phyloP scores from a whole-genome alignment of 331 rosid genomes.

The Malus hybrid region DNA sequence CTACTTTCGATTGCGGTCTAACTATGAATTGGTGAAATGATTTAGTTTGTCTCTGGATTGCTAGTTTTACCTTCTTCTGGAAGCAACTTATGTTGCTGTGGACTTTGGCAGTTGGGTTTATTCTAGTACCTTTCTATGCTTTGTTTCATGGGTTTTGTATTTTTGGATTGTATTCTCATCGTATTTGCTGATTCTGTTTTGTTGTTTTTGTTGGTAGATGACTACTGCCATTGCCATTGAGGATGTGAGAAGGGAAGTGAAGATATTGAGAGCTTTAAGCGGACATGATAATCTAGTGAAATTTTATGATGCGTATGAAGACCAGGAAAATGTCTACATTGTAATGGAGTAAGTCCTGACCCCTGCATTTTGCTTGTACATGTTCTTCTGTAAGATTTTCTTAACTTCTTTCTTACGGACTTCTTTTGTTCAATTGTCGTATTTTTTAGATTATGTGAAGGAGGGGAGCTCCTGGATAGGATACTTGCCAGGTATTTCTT shows the following conservation, averaged over 20 bases:
- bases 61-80: neutral
- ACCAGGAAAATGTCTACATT: constrained; percentile 76
- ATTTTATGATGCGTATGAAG: constrained; percentile 83
- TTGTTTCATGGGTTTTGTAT: neutral
- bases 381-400: neutral
- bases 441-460: constrained; percentile 71
- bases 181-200: constrained; percentile 11
- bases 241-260: constrained; percentile 97
- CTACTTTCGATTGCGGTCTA: neutral
- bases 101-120: neutral
- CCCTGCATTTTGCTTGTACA: constrained; percentile 1
- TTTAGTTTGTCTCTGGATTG: neutral
- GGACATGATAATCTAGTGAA: constrained; percentile 70
- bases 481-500: constrained; percentile 70
- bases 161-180: neutral
- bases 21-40: neutral
- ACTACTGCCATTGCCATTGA: constrained; percentile 90
- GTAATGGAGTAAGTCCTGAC: constrained; percentile 81
- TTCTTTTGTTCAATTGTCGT: neutral
- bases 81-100: neutral
- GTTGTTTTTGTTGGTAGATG: constrained; percentile 54
- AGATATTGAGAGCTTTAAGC: constrained; percentile 83
- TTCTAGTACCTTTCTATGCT: neutral
- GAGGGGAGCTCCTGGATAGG: constrained; percentile 96
- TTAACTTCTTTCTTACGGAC: neutral